Evolutionary conservation across 257 asterid species (phyloP), one percentile per base, ranked within the genome.

Genomic region (Coffea canephora): DNA sequence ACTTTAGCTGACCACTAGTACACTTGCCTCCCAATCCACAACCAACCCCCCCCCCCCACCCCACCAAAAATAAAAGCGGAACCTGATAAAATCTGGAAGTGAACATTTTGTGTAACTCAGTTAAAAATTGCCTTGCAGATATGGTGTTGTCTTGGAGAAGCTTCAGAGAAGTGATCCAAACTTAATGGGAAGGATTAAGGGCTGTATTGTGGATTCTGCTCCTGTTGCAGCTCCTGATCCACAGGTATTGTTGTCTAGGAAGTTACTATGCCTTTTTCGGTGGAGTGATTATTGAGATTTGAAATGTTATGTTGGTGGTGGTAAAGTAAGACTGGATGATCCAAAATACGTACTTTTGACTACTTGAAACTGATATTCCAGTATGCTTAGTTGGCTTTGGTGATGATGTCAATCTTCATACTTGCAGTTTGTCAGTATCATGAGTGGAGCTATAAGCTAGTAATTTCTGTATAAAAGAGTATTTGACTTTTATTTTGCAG

Each of bases 121-220:
- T 23, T 69, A 49, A 43, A 49, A 46, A 75, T 82, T 78, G 68
- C 61, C 23, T 69, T 86, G 77, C 87, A 95, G 97, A 14, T 95
- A 95, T 87, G 98, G 99, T 16, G 97, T 89, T 48, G 82, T 93
- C 78, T 87, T 95, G 97, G 97, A 95, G 66, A 95, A 93, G 89
- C 84, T 91, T 86, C 93, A 88, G 86, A 84, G 85, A 79, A 88
- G 78, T 83, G 95, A 95, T 86, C 82, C 84, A 43, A 81, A 81
- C 48, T 78, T 95, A 81, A 78, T 85, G 13, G 90, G 89, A 83
- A 90, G 84, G 85, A 93, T 93, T 80, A 91, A 86, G 84, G 99
- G 99, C 31, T 93, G 97, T 74, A 73, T 95, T 68, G 97, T 95
- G 74, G 99, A 95, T 91, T 95, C 98, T 43, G 97, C 98, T 76